Evolutionary conservation across 1,284 basidiomycete genomes (phyloP), one percentile per base, ranked within the genome.

Genomic region (Phylloboletellus chloephorus): DNA sequence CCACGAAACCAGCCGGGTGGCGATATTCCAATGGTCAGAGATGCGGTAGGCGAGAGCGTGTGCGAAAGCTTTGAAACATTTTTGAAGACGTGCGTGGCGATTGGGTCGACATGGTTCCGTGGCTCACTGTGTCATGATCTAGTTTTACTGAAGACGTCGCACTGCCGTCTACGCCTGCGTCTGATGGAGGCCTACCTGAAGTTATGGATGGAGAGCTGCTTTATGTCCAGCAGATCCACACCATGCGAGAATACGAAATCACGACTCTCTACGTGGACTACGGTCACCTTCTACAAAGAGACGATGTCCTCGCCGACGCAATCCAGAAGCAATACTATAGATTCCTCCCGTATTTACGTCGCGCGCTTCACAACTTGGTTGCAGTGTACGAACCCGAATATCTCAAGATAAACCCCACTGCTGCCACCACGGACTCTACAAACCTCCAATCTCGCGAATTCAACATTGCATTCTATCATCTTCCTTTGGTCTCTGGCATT

Each of bases 201-300:
- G 69, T 69, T 2, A 67, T 69, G 1, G 76, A 81, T 15, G 77
- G 74, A 31, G 80, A 86, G 56, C 72, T 82, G 37, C 72, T 86
- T 49, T 97, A 98, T 63, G 73, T 98, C 51, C 83, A 90, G 45
- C 93, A 96, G 67, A 88, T 98, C 55, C 83, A 87, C 58, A 85
- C 82, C 24, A 90, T 98, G 87, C 83, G 87, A 47, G 88, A 95
- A 61, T 92, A 88, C 61, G 84, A 93, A 59, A 74, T 95, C 39
- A 91, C 91, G 2, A 98, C 95, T 0, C 82, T 99, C 54, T 98
- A 96, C 58, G 87, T 98, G 63, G 94, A 98, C 69, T 98, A 87
- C 51, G 78, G 81, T 10, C 94, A 99, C 61, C 74, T 98, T 16
- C 76, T 97, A 16, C 81, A 87, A 57, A 78, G 82, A 43, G 93